Evolutionary conservation across 352 stramenopile genomes (phyloP), one percentile per base, ranked within the genome.

Genomic region (Phytopythium ostracodes): DNA sequence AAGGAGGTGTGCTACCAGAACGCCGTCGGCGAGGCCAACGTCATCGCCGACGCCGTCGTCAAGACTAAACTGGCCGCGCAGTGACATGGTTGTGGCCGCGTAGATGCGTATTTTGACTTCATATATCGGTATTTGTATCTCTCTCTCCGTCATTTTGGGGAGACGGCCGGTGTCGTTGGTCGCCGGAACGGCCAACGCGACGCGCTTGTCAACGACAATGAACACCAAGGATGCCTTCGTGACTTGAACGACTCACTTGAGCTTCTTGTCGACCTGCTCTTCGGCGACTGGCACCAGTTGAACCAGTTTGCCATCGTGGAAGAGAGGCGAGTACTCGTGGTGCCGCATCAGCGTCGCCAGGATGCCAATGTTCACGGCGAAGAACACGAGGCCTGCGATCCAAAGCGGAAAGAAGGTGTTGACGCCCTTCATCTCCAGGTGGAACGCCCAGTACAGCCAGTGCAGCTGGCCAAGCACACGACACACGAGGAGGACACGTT

Each of bases 381-480:
- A 98, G 77, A 98, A 97, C n/a, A 75, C 52, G 27, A 98, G 69
- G 0, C 88, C 88, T 10, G 83, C 80, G 17, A 96, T 27, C 93
- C 93, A 98, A 20, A 98, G 69, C 25, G 64, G 67, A 35, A 96
- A 84, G 62, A 97, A 97, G 17, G 85, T 97, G 65, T 96, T 96
- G 40, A 79, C 43, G 53, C 91, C 91, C 69, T 89, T 75, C 77
- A 98, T 97, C 63, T 98, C 92, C 53, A 98, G 70, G 51, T 87
- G 69, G 65, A 88, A 97, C 7, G 91, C 92, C 78, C 83, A 96
- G 38, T 81, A 96, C 58, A 98, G 70, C 92, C 92, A 98, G 62
- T 89, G 86, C 60, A 92, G 66, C 81, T 92, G 43, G 27, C 38
- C 29, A 31, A 14, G n/a, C 22, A 47, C 9, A n/a, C 10, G 17